A percentile compares a stretch with the other conserved stretches of the same genome.
Evolutionary conservation across 306 rosid genomes (phyloP).

Genomic region (Geum urbanum): DNA sequence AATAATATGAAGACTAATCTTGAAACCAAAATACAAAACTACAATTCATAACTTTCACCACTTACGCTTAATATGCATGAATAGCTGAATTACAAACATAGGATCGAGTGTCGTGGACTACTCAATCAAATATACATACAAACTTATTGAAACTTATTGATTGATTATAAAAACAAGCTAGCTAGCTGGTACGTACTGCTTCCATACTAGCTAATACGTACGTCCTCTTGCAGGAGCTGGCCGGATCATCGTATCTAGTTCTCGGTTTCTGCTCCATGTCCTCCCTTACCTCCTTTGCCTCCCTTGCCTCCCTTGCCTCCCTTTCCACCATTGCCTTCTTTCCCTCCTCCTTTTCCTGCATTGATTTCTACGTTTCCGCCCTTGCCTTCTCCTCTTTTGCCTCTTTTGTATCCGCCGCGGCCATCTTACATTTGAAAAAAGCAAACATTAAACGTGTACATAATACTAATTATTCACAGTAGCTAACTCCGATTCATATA

Average conservation of each 20-base stretch:
- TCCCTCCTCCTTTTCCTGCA: not conserved
- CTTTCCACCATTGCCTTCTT: not conserved
- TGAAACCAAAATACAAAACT: no score
- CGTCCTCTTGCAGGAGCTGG: not conserved
- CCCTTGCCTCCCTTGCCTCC: not conserved
- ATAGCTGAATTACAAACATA: not conserved
- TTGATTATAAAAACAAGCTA: not conserved
- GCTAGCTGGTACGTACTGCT: not conserved
- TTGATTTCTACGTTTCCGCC: not conserved
- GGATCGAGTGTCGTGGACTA: not conserved
- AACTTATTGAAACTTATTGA: not conserved
- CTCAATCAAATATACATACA: not conserved
- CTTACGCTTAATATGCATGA: no score
- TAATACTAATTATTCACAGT: no score
- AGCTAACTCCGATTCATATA: no score
- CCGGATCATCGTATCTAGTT: not conserved
- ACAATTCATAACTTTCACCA: no score
- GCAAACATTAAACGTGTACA: no score
- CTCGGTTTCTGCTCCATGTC: not conserved
- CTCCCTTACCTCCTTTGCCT: not conserved
- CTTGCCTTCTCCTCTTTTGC: not conserved
- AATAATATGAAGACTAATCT: no score
- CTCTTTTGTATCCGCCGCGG: not conserved
- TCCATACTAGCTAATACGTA: not conserved
- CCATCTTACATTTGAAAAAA: not conserved